Evolutionary conservation across 768 basidiomycete species (phyloP), one percentile per base, ranked within the genome.

Genomic region (Boletellus emodensis): DNA sequence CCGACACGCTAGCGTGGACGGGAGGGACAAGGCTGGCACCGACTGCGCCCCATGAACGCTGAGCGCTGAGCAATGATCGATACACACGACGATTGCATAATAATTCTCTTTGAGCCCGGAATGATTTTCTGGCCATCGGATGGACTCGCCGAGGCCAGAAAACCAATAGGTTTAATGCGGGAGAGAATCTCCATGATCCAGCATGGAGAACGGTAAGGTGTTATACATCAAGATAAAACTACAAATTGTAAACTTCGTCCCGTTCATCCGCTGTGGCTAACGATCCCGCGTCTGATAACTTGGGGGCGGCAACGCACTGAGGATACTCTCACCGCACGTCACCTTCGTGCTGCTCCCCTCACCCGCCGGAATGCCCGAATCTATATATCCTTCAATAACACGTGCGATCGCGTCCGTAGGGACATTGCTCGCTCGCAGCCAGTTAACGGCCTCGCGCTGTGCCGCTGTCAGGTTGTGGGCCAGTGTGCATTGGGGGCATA

Each of bases 1-100:
- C 39, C 48, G 42, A 36, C 48, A 59, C 38, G 55, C 59, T 17
- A 56, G 46, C 7, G 46, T 59, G 57, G 59, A 18, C 61, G 61
- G 61, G 52, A 64, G 61, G 59, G 45, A 56, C 52, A 30, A 50
- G 41, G 20, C 20, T 20, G 3, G 20, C 20, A 20, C 43, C 57
- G 26, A 58, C 50, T 20, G 52, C 49, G 15, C 59, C 55, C 14
- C 58, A 11, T 55, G 30, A 54, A 49, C 14, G 30, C 28, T 28
- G 28, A 20, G 20, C 14, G 30, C 28, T 28, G 28, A 20, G 20
- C 20, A 2, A 20, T 20, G 20, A 10, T 30, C 11, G 30, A 30
- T 30, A 11, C 30, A 9, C 1, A 30, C 11, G 30, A 30, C 30
- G 8, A 9, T 26, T 26, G 24, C 24, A 26, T 30, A 30, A 11